A percentile compares a stretch with the other conserved stretches of the same genome.
Conservation (phyloP, 2,329 filamentous ascomycete species). For the Alternaria arborescens region DNA sequence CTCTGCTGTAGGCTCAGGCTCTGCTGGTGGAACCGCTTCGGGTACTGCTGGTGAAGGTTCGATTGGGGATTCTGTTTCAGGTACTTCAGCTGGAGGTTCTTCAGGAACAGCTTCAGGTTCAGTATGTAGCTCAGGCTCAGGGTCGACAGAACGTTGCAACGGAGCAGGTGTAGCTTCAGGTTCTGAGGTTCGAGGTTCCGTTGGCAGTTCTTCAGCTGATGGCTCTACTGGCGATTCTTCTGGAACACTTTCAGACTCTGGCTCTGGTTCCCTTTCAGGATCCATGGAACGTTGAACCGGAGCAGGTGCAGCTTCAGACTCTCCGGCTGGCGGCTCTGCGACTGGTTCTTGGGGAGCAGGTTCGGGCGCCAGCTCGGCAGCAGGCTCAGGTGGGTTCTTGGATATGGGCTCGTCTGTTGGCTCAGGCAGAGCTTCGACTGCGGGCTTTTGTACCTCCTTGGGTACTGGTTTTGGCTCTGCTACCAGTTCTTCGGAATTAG, state of each 20-base stretch:
- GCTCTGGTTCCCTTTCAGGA: background rate
- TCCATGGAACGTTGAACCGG: background rate
- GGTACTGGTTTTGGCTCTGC: background rate
- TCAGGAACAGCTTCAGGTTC: background rate
- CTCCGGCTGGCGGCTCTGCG: constrained; percentile 6
- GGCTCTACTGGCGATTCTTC: background rate
- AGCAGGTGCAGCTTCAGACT: background rate
- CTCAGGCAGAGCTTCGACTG: background rate
- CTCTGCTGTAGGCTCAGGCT: constrained; percentile 1
- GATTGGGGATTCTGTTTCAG: background rate
- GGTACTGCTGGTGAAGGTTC: background rate
- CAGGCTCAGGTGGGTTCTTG: constrained; percentile 6
- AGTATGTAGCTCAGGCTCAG: background rate
- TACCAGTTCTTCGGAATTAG: constrained; percentile 3
- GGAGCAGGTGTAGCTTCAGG: background rate
- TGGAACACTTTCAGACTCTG: background rate
- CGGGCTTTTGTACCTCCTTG: background rate
- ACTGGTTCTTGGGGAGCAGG: constrained; percentile 9
- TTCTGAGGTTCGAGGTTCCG: background rate
- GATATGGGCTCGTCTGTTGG: background rate
- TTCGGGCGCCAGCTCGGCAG: constrained; percentile 10
- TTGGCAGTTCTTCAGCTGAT: background rate
- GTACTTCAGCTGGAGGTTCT: constrained; percentile 2
- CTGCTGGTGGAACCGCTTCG: background rate
- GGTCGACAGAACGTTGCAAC: background rate